Evolutionary conservation across 2,329 filamentous ascomycete species (phyloP).

Genomic region (Juglanconis juglandina): DNA sequence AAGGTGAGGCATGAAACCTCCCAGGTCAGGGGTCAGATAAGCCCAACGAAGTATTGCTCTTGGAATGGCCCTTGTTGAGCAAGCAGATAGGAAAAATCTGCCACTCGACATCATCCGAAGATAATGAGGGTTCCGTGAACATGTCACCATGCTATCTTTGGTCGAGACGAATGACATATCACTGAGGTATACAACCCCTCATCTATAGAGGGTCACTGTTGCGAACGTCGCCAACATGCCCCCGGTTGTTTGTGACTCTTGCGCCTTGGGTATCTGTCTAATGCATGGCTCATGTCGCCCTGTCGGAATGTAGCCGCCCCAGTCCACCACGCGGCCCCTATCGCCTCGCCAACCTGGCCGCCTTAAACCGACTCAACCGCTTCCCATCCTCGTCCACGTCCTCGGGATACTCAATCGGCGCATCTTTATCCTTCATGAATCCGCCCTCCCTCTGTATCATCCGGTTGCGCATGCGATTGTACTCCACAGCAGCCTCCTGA

Average conservation of each 20-base stretch:
- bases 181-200: not conserved
- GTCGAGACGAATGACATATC: too few species aligned
- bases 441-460: constrained; percentile 82
- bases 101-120: constrained; percentile 43
- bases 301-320: not conserved
- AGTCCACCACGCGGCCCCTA: constrained; percentile 23
- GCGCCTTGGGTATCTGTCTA: not conserved
- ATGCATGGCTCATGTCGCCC: not conserved
- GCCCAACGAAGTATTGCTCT: constrained; percentile 48
- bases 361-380: constrained; percentile 70
- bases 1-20: constrained; percentile 18
- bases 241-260: not conserved
- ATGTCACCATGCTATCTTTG: not conserved
- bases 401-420: constrained; percentile 63
- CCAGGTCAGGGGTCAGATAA: constrained; percentile 57
- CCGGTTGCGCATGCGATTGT: constrained; percentile 76
- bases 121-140: constrained; percentile 40
- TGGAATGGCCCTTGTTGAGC: constrained; percentile 53
- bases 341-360: constrained; percentile 58
- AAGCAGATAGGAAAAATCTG: constrained; percentile 50
- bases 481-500: constrained; percentile 76
- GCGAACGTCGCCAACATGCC: not conserved
- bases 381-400: constrained; percentile 62
- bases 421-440: constrained; percentile 70
- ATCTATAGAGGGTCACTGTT: not conserved